These are phyloP conservation scores for Eucalyptus urophylla DNA, from an alignment of 345 rosid species.

Conservation along the genomic window DNA sequence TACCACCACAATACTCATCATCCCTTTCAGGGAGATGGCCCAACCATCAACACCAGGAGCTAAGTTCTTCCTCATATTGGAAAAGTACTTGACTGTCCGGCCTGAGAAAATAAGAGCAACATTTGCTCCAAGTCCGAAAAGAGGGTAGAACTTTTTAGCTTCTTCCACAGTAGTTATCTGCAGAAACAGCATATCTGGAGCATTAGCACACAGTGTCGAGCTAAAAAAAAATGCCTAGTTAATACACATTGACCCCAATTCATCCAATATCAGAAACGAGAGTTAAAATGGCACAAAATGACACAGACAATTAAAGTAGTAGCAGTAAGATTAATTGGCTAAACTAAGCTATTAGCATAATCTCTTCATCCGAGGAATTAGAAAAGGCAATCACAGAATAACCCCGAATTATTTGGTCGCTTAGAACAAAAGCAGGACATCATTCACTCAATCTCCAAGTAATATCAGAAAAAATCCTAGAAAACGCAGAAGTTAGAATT, in stretches of 20 bases:
- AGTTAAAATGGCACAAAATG: neutral
- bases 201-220: neutral
- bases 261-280: neutral
- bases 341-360: neutral
- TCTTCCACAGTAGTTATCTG: conserved; percentile 94
- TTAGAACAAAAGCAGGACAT: neutral
- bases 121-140: conserved; percentile 92
- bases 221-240: neutral
- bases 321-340: neutral
- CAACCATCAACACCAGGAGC: conserved; percentile 99
- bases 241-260: neutral
- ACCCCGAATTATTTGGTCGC: neutral
- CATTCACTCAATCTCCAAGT: neutral
- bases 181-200: neutral
- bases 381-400: neutral
- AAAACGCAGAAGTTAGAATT: neutral
- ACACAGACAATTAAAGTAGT: neutral
- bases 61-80: conserved; percentile 66
- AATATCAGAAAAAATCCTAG: neutral
- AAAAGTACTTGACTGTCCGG: conserved; percentile 90
- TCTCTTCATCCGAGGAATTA: neutral
- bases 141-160: conserved; percentile 91
- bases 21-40: conserved; percentile 89
- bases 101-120: conserved; percentile 95
- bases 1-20: conserved; percentile 94